Evolutionary conservation across 768 basidiomycete species (phyloP).

Genomic region (Epithele typhae): DNA sequence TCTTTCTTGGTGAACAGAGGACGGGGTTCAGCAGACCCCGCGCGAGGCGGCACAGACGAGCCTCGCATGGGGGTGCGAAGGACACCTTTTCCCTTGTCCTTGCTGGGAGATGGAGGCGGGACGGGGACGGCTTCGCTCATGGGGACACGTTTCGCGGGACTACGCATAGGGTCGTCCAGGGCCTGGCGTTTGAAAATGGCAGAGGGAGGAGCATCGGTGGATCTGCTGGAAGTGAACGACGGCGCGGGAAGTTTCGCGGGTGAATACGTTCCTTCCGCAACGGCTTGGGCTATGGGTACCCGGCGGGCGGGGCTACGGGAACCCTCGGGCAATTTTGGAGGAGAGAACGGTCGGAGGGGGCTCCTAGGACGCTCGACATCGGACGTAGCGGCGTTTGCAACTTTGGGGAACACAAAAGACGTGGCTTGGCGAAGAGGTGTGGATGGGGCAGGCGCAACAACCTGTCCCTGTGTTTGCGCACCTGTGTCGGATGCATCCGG

Average conservation of each 20-base stretch:
- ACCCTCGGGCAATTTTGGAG: constrained; percentile 36
- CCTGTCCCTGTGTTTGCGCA: too few species aligned
- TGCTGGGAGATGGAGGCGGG: constrained; percentile 14
- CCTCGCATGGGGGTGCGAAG: constrained; percentile 11
- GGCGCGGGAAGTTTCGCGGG: constrained; percentile 38
- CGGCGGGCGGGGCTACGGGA: constrained; percentile 60
- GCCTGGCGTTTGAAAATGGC: constrained; percentile 40
- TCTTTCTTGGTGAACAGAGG: constrained; percentile 16
- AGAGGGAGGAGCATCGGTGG: constrained; percentile 6
- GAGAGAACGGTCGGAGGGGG: constrained; percentile 26
- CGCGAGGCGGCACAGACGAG: not conserved
- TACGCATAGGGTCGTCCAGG: constrained; percentile 34
- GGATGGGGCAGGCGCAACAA: constrained; percentile 1
- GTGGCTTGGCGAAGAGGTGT: constrained; percentile 2
- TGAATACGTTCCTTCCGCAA: constrained; percentile 47
- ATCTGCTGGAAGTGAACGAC: constrained; percentile 21
- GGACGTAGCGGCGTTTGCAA: not conserved
- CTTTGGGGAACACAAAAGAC: constrained; percentile 9
- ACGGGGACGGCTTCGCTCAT: constrained; percentile 15
- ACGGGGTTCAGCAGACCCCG: constrained; percentile 15
- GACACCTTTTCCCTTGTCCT: constrained; percentile 9
- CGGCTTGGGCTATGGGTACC: constrained; percentile 50
- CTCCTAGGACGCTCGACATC: constrained; percentile 28
- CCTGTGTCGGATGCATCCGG: too few species aligned
- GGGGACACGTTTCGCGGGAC: constrained; percentile 31